Conservation (phyloP, 148 eudicot species). For the Rhododendron kiyosumense region DNA sequence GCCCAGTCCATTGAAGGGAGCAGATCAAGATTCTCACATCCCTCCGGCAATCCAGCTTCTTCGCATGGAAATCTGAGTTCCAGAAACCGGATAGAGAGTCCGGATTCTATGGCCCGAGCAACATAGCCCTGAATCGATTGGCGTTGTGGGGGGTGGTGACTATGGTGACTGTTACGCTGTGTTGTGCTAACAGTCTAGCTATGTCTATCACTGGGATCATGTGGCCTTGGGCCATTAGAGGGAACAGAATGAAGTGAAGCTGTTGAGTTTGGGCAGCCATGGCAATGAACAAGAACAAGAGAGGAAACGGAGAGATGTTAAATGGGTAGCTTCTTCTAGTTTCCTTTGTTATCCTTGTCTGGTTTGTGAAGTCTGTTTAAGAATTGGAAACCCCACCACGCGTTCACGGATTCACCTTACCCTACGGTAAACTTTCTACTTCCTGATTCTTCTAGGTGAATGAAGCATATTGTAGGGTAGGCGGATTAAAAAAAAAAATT, state of each 20-base stretch:
- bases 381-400: too few species aligned
- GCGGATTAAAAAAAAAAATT: too few species aligned
- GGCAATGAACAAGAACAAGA: not conserved
- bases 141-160: conserved; percentile 46
- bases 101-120: conserved; percentile 18
- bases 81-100: conserved; percentile 22
- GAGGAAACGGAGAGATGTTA: too few species aligned
- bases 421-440: too few species aligned
- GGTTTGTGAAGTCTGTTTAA: too few species aligned
- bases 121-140: conserved; percentile 20
- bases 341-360: too few species aligned
- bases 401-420: too few species aligned
- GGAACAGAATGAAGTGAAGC: conserved; percentile 44
- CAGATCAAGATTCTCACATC: conserved; percentile 47
- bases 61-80: conserved; percentile 31
- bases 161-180: conserved; percentile 30
- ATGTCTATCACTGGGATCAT: conserved; percentile 63
- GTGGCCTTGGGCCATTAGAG: conserved; percentile 54
- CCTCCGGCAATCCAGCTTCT: conserved; percentile 45
- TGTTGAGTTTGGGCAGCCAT: conserved; percentile 23
- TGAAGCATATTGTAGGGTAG: too few species aligned
- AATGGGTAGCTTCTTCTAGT: too few species aligned
- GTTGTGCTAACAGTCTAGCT: conserved; percentile 31
- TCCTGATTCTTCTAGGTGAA: too few species aligned
- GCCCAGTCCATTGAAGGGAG: conserved; percentile 28